phyloP scores from a whole-genome alignment of 2,329 filamentous ascomycete species.

The Parastagonospora avenae region DNA sequence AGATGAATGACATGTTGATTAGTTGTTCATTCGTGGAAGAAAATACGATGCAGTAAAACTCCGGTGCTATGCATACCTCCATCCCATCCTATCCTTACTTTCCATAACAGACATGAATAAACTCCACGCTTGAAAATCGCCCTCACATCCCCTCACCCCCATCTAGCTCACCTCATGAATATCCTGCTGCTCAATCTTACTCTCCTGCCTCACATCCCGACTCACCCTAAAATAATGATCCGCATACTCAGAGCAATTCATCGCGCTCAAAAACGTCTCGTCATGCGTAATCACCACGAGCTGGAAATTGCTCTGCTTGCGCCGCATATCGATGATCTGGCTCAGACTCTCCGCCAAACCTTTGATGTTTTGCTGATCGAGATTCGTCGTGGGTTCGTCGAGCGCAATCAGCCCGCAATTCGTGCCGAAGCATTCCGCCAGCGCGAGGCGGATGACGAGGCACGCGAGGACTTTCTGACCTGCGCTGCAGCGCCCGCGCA shows the following conservation, averaged over 20 bases:
- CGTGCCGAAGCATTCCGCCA: conserved; percentile 94
- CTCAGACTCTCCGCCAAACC: conserved; percentile 84
- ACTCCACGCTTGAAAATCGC: not conserved
- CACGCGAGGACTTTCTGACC: conserved; percentile 95
- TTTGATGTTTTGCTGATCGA: conserved; percentile 93
- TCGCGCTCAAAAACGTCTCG: conserved; percentile 90
- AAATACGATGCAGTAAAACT: too few relatives aligned
- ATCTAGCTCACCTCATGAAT: conserved; percentile 46
- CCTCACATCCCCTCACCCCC: not conserved
- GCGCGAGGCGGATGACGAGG: conserved; percentile 95
- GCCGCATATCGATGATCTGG: conserved; percentile 81
- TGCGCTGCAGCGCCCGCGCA: conserved; percentile 95
- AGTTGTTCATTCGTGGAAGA: too few relatives aligned
- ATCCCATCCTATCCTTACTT: too few relatives aligned
- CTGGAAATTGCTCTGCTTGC: conserved; percentile 92
- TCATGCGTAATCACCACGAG: conserved; percentile 99
- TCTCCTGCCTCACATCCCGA: conserved; percentile 84
- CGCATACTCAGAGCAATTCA: conserved; percentile 92
- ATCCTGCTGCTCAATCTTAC: conserved; percentile 72
- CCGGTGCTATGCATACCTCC: too few relatives aligned
- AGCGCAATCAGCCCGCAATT: conserved; percentile 96
- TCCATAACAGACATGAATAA: too few relatives aligned
- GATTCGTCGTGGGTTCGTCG: conserved; percentile 96
- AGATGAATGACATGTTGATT: too few relatives aligned
- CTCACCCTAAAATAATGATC: conserved; percentile 90